Evolutionary conservation across 2,329 filamentous ascomycete genomes (phyloP), one percentile per base, ranked within the genome.

Genomic region (Colletotrichum graminicola): DNA sequence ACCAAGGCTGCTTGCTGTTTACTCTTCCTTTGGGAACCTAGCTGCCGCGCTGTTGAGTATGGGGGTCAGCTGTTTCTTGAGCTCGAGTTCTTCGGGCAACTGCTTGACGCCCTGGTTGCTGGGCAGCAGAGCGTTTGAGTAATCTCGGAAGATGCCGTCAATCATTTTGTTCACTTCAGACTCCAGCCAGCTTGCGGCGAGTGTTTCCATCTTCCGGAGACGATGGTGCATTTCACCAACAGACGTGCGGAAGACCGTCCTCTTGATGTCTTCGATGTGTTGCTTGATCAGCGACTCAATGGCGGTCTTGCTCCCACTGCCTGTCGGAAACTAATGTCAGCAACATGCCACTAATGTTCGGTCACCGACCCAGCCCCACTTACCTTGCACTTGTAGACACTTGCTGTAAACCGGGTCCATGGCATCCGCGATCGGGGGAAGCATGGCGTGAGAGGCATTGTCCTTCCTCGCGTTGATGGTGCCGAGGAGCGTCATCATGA

Each of bases 1-100:
- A 5, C 52, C 0, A 10, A 1, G 2, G 1, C 26, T 1, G 2
- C 3, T 26, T 0, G 4, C 16, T 7, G 18, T 2, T 55, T 16
- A 55, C 10, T n/a, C 12, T 4, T 5, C 21, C 16, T 0, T 11
- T 16, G 0, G 11, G 32, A 55, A 55, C 11, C 52, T 32, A 1
- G 52, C n/a, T 1, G 36, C 12, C 2, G 14, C 21, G 32, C 52
- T 36, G 18, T 36, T 18, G 5, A 55, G 32, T 5, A 36, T 2
- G 32, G 14, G 2, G 32, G 11, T 14, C 6, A 55, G 21, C 11
- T 2, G 5, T 0, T 2, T 3, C 32, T 55, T 55, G 2, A 55
- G 32, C 21, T 32, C 7, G 10, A 36, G 0, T 5, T 55, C 52
- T 1, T 0, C 5, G 2, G 52, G 2, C 0, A 21, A 23, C 29